Base-by-base conservation (phyloP, 2,329 filamentous ascomycete species). In the Aspergillus tamarii region DNA sequence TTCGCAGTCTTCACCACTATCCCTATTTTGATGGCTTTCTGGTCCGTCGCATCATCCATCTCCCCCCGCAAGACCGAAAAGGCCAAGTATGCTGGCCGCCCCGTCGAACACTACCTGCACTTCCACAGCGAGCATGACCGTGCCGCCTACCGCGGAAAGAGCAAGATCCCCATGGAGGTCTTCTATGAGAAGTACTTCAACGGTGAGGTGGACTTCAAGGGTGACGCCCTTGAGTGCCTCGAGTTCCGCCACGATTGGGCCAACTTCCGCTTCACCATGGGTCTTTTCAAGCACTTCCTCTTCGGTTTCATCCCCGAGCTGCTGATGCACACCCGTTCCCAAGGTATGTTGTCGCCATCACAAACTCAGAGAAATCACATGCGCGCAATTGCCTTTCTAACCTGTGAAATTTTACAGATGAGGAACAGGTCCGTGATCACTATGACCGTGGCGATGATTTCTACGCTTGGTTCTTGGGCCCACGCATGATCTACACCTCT, bases 101-200 rank as follows among this genome's bases (percentile, higher is more conserved):
- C 92, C 59, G 88, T 98, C 69, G 94, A 97, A 81, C 87, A 94
- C 83, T 98, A 98, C 83, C 88, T 83, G 57, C 70, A 80, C 55
- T 83, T 83, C 74, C 78, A 80, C 71, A 77, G 72, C 66, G 79
- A 82, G 67, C 77, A 81, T 69, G 81, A 83, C 64, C 76, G 78
- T 63, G 77, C 76, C 36, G 80, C 78, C 63, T 83, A 83, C 72
- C 80, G 77, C 65, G 81, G 81, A 68, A 82, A 82, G 74, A 81
- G 80, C 77, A 82, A 82, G 73, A 82, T 83, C 43, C 78, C 78
- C 61, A 81, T 81, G 77, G 90, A 96, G 84, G 96, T 93, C 28
- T 98, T 98, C 85, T 89, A 96, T 77, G 94, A 97, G 82, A 96
- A 94, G 91, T 98, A 97, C 85, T 96, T 98, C 81, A 91, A 95